These are phyloP conservation scores for Trichophaea hybrida DNA, from an alignment of 2,329 filamentous ascomycete genomes.

Conservation along the genomic window DNA sequence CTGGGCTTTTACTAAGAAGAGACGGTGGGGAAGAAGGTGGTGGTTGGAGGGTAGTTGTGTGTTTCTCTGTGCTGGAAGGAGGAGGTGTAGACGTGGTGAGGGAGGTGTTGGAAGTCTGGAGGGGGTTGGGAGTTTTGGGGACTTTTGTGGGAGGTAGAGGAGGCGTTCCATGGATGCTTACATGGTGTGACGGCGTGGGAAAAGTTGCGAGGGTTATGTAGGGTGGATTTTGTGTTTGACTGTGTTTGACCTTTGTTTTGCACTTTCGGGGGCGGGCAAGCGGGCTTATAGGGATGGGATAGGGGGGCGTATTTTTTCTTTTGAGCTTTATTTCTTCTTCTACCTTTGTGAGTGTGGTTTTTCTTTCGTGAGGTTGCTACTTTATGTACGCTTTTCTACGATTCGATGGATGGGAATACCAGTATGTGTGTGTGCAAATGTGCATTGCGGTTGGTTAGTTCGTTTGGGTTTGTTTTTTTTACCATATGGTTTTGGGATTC, in stretches of 20 bases:
- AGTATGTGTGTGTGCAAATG: too few relatives aligned
- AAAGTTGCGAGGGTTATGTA: neutral
- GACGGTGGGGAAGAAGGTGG: neutral
- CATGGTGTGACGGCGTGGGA: constrained; percentile 31
- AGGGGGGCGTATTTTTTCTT: too few relatives aligned
- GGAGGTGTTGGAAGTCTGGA: constrained; percentile 6
- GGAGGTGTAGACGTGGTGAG: neutral
- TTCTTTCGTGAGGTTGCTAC: too few relatives aligned
- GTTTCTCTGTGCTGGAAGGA: neutral
- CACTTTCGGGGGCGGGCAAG: too few relatives aligned
- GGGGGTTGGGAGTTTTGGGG: constrained; percentile 4
- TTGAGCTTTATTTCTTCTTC: too few relatives aligned
- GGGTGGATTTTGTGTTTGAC: neutral
- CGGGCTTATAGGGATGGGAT: too few relatives aligned
- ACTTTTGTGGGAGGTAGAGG: neutral
- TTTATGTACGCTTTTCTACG: too few relatives aligned
- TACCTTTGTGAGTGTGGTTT: too few relatives aligned
- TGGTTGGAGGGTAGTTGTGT: neutral
- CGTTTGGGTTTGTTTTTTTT: too few relatives aligned
- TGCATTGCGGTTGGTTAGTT: too few relatives aligned
- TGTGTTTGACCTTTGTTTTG: neutral
- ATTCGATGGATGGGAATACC: too few relatives aligned
- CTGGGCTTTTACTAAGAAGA: neutral
- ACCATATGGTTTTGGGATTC: too few relatives aligned
- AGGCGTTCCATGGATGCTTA: constrained; percentile 26